Base-by-base conservation (phyloP, 148 eudicot genomes). In the Fagopyrum tataricum region DNA sequence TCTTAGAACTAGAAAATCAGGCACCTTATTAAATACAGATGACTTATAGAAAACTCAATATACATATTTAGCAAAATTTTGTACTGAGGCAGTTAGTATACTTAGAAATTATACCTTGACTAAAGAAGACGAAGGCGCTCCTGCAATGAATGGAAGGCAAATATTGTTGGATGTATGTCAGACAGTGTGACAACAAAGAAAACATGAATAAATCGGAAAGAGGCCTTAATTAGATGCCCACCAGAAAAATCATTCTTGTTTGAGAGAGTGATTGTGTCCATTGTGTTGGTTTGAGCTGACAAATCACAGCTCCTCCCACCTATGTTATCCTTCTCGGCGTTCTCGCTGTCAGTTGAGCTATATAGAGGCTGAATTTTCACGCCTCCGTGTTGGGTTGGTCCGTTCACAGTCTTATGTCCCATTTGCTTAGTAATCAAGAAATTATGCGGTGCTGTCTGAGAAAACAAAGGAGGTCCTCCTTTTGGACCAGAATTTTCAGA, bases 241-340 rank as follows among this genome's bases (percentile, higher is more conserved):
- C 97, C 93, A 67, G 82, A 80, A 71, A 42, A 17, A 44, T 67
- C 56, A 70, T 72, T 74, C 78, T 72, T 78, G 73, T 78, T 83
- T 73, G 76, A 70, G 58, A 76, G 74, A 64, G 73, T 78, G 52
- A 76, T 85, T 76, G 78, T 74, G 44, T 79, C 91, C 88, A 83
- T 73, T 58, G 82, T 80, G 66, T 87, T 85, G 68, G 92, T 84
- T 43, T 91, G 92, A 39, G 85, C 87, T 31, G 92, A 90, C 17
- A 87, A 84, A 75, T 91, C 91, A 79, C 84, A 84, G 81, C 78
- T 84, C 73, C 78, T 68, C 61, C 21, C 44, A 37, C 75, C 79
- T 79, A 81, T 84, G 71, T 78, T 79, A 73, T 81, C 78, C 72
- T 79, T 81, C 76, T 82, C 87, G 73, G 86, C 79, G 23, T 79